A percentile compares a stretch with the other conserved stretches of the same genome.
Evolutionary conservation across 345 rosid genomes (phyloP).

Genomic region (Camelina hispida): DNA sequence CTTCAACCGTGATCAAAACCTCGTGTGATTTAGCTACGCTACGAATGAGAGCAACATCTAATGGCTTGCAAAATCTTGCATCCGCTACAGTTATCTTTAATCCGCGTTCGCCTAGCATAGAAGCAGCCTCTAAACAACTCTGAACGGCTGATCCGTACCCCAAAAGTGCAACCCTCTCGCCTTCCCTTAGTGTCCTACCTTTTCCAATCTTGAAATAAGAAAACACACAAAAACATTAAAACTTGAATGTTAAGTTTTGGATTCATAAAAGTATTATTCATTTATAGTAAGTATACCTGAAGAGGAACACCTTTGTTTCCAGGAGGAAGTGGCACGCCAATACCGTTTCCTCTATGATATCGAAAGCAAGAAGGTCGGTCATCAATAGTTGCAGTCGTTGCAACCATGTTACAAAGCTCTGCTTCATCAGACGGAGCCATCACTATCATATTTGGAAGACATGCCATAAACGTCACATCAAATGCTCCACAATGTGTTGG

Average conservation of each 20-base stretch:
- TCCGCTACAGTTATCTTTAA: slow-evolving; percentile 72
- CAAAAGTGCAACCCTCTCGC: slow-evolving; percentile 69
- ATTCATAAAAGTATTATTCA: background rate
- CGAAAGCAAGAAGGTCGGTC: slow-evolving; percentile 95
- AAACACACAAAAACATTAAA: slow-evolving; percentile 16
- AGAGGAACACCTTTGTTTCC: slow-evolving; percentile 80
- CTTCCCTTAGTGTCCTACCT: slow-evolving; percentile 79
- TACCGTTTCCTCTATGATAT: slow-evolving; percentile 89
- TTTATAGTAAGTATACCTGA: slow-evolving; percentile 11
- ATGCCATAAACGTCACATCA: slow-evolving; percentile 93
- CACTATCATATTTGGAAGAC: slow-evolving; percentile 96
- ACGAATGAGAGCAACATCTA: slow-evolving; percentile 70
- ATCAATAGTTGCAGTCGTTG: slow-evolving; percentile 83
- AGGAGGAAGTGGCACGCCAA: slow-evolving; percentile 68
- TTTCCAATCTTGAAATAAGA: slow-evolving; percentile 61
- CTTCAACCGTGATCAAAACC: slow-evolving; percentile 78
- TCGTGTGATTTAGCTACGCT: slow-evolving; percentile 73
- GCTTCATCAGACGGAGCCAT: slow-evolving; percentile 99
- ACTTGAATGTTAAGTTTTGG: slow-evolving; percentile 7
- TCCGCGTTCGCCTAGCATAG: slow-evolving; percentile 50
- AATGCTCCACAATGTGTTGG: slow-evolving; percentile 96
- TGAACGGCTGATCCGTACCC: slow-evolving; percentile 88
- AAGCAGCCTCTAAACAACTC: slow-evolving; percentile 65
- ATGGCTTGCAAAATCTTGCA: slow-evolving; percentile 92
- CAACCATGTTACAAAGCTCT: slow-evolving; percentile 93